These are phyloP conservation scores for Balansia obtecta DNA, from an alignment of 2,329 filamentous ascomycete species.

Conservation along the genomic window DNA sequence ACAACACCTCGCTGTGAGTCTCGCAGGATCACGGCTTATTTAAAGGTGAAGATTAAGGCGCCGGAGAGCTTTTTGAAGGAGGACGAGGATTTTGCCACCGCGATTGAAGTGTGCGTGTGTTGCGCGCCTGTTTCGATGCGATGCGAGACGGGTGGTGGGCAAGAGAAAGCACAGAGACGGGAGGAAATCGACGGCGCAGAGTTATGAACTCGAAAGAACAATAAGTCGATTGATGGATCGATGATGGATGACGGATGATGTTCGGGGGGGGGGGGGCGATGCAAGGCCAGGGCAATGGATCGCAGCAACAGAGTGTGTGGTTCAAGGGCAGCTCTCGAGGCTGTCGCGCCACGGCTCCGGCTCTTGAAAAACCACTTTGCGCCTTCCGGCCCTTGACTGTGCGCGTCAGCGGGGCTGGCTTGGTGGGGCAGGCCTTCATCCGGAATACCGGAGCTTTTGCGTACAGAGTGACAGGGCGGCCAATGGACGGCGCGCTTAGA, in stretches of 20 bases:
- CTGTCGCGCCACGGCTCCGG: conserved; percentile 1
- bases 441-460: background rate
- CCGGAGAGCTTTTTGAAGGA: conserved; percentile 12
- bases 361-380: background rate
- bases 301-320: too few species aligned
- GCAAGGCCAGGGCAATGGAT: too few species aligned
- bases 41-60: conserved; percentile 54
- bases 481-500: conserved; percentile 15
- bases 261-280: too few species aligned
- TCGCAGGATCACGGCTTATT: conserved; percentile 77
- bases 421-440: background rate
- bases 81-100: background rate
- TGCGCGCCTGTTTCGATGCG: background rate
- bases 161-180: background rate
- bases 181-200: background rate
- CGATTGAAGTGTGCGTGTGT: background rate
- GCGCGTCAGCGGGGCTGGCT: conserved; percentile 9
- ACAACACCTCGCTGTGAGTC: conserved; percentile 80
- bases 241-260: too few species aligned
- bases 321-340: background rate
- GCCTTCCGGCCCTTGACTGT: conserved; percentile 7
- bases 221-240: background rate
- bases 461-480: conserved; percentile 4
- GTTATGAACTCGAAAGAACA: too few species aligned
- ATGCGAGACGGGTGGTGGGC: background rate